A percentile compares a stretch with the other conserved stretches of the same genome.
Evolutionary conservation across 2,329 filamentous ascomycete species (phyloP).

Genomic region (Cladophialophora bantiana): DNA sequence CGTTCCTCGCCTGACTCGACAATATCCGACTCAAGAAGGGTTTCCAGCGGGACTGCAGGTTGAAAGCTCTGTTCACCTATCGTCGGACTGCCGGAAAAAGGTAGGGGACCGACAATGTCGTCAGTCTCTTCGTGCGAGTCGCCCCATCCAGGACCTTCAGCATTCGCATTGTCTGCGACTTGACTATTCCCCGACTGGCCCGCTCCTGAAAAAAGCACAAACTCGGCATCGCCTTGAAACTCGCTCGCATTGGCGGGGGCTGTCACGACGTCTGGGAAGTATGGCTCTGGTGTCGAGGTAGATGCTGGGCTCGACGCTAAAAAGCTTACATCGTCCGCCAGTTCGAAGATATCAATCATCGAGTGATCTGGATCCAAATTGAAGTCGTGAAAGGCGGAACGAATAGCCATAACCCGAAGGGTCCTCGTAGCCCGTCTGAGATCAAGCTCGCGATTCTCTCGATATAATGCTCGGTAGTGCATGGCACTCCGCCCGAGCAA

Average conservation of each 20-base stretch:
- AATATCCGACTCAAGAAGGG: slow-evolving; percentile 15
- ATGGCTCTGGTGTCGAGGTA: slow-evolving; percentile 36
- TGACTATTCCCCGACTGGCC: background rate
- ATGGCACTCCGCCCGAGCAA: slow-evolving; percentile 19
- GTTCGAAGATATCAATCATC: slow-evolving; percentile 26
- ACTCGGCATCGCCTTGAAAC: background rate
- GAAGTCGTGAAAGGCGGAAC: slow-evolving; percentile 30
- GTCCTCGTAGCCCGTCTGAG: slow-evolving; percentile 17
- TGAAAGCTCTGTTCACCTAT: slow-evolving; percentile 6
- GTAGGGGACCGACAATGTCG: background rate
- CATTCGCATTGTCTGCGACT: background rate
- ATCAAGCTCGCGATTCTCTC: slow-evolving; percentile 15
- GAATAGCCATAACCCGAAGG: slow-evolving; percentile 28
- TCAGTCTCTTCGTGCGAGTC: background rate
- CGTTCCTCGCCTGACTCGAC: background rate
- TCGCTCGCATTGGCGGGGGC: background rate
- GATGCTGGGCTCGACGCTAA: slow-evolving; percentile 20
- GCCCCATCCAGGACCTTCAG: background rate
- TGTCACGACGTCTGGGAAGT: background rate
- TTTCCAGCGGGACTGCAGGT: slow-evolving; percentile 25
- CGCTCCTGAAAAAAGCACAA: background rate
- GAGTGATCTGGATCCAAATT: slow-evolving; percentile 30
- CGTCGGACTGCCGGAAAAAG: background rate
- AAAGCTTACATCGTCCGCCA: slow-evolving; percentile 28
- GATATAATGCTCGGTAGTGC: slow-evolving; percentile 22